Evolutionary conservation across 768 basidiomycete genomes (phyloP).

Genomic region (Tulasnella sp.): DNA sequence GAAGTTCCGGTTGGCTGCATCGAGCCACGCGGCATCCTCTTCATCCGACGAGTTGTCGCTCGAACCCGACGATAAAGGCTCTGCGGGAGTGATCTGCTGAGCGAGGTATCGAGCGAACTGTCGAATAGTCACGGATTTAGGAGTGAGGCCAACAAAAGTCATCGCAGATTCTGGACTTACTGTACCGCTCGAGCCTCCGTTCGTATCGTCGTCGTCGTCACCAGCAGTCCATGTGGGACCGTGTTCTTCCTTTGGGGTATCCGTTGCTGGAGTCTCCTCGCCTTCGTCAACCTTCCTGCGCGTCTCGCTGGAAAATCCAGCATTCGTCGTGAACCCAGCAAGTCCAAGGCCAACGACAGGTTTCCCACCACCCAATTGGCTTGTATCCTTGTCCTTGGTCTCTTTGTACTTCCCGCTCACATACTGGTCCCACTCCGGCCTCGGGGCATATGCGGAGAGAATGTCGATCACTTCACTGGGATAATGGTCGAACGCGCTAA

Average conservation of each 20-base stretch:
- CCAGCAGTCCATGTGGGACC: not conserved
- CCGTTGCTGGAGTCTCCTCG: constrained; percentile 32
- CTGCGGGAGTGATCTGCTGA: constrained; percentile 55
- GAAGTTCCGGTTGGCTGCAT: constrained; percentile 43
- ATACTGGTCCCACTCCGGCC: constrained; percentile 81
- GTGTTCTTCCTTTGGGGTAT: constrained; percentile 23
- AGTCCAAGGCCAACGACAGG: constrained; percentile 41
- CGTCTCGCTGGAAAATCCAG: constrained; percentile 25
- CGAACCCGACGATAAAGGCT: constrained; percentile 46
- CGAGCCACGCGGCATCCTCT: constrained; percentile 72
- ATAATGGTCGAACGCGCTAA: constrained; percentile 80
- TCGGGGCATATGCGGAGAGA: constrained; percentile 61
- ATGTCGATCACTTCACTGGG: constrained; percentile 64
- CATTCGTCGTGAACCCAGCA: constrained; percentile 29
- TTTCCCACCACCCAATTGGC: constrained; percentile 79
- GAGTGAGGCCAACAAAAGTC: constrained; percentile 33
- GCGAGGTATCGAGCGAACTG: constrained; percentile 77
- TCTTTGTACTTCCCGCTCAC: constrained; percentile 79
- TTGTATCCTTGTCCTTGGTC: constrained; percentile 72
- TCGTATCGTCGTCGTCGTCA: not conserved
- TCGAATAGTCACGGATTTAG: constrained; percentile 35
- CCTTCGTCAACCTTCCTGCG: constrained; percentile 70
- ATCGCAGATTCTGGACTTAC: not conserved
- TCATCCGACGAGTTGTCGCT: constrained; percentile 48
- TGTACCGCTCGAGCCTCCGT: not conserved